Base-by-base conservation (phyloP, 1,139 yeast species). In the Wickerhamiella infanticola region DNA sequence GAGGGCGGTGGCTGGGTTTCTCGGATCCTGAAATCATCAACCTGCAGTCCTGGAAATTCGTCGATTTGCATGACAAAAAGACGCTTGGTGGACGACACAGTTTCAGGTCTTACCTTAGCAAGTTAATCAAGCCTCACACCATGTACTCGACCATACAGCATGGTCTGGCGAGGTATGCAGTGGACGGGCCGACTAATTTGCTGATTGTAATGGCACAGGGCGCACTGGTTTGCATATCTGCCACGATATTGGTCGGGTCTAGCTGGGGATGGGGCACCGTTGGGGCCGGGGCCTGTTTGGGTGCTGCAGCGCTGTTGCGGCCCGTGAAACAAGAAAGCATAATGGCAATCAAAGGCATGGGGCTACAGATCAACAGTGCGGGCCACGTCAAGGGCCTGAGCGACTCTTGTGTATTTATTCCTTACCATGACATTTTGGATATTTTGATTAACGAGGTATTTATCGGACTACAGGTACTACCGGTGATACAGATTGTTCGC, bases 401-500 rank as follows among this genome's bases (percentile, higher is more conserved):
- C 7, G 51, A 50, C 13, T 46, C 44, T 3, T 53, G 52, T 11
- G 47, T 48, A 40, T 75, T 75, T 54, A 66, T 75, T 24, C 77
- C 79, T 0, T 59, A 65, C 31, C 63, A 63, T 23, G 68, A 70
- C 45, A 67, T 75, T 47, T 68, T 73, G 9, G 81, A 75, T 55
- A 61, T 76, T 39, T 73, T 75, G n/a, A 69, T 75, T 36, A 79
- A 75, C 52, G 81, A 75, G 53, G 78, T 75, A 1, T 75, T 75
- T 55, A 69, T 67, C 48, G 75, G 77, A 4, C 72, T 72, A 53
- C 75, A 73, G 53, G 78, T 75, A 24, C 67, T 71, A 5, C 73
- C 68, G 53, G 73, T 74, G 52, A 60, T 75, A 62, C 72, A 75
- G 49, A 63, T 76, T 2, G 60, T 75, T 43, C 68, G 74, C 24